Base-by-base conservation (phyloP, 495 filamentous ascomycete species). In the Aspergillus heteromorphus region DNA sequence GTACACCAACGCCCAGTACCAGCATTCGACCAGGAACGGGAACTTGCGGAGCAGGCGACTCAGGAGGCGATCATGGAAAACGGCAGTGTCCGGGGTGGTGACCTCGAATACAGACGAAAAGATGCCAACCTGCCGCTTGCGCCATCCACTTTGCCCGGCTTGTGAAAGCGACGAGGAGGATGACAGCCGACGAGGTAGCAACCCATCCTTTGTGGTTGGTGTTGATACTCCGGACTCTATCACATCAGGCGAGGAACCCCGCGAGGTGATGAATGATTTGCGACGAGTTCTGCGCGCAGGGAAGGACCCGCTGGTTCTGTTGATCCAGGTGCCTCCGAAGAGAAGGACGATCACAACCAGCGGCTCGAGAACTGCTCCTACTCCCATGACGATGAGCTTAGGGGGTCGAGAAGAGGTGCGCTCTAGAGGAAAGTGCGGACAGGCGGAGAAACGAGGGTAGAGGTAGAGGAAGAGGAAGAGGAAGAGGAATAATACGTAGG, bases 1-100 rank as follows among this genome's bases (percentile, higher is more conserved):
- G 60, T 84, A 85, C 40, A 84, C 79, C 64, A 85, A 65, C 5
- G 82, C 83, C 88, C 88, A 92, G 59, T 92, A 92, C 76, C 86
- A 91, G 60, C 85, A 85, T 67, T 92, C 88, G 19, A 86, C 81
- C 23, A 92, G 65, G 59, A 92, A 92, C 10, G 88, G 88, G 49
- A 88, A 80, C 56, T 81, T 84, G 31, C 78, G 72, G 6, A 92
- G 73, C 19, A 90, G 53, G 2, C 83, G 70, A 66, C 79, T 83
- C 27, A 83, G 64, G 11, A 82, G 62, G 31, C 77, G 72, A 23
- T 76, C 70, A 53, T 76, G 73, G 49, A 83, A 85, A 6, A 76
- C 65, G 14, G 60, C 62, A 2, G 79, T 83, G 55, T 83, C 79
- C 13, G 82, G 82, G n/a, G 78, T 76, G 8, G 66, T 67, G n/a